phyloP scores from a whole-genome alignment of 768 basidiomycete species.

The Punctularia strigosozonata region DNA sequence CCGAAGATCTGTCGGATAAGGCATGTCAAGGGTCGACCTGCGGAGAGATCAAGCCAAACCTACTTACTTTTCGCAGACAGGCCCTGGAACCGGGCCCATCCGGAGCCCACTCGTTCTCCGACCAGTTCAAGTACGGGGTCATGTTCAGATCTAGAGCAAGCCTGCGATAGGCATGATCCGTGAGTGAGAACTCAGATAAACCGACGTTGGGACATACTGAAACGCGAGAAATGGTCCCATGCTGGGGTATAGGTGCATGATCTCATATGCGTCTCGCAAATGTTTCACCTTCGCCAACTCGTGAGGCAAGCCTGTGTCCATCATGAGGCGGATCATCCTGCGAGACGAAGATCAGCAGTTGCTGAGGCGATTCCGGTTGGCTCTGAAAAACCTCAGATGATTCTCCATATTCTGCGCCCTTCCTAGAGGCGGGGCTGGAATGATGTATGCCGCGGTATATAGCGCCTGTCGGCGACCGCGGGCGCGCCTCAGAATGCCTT shows the following conservation, averaged over 20 bases:
- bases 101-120: slow-evolving; percentile 57
- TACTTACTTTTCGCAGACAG: slow-evolving; percentile 55
- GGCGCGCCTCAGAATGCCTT: slow-evolving; percentile 34
- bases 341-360: no score
- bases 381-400: slow-evolving; percentile 52
- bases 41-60: no score
- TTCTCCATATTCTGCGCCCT: slow-evolving; percentile 36
- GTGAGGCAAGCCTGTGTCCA: slow-evolving; percentile 42
- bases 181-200: slow-evolving; percentile 2
- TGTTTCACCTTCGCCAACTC: slow-evolving; percentile 38
- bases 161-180: no score
- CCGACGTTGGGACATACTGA: slow-evolving; percentile 25
- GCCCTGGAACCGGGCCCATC: slow-evolving; percentile 55
- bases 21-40: no score
- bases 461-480: slow-evolving; percentile 28
- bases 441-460: slow-evolving; percentile 65
- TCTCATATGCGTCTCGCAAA: slow-evolving; percentile 51
- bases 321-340: slow-evolving; percentile 23
- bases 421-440: slow-evolving; percentile 52
- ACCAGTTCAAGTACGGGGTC: slow-evolving; percentile 38
- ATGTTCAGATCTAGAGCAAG: slow-evolving; percentile 25
- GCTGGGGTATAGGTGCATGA: slow-evolving; percentile 44
- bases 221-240: slow-evolving; percentile 69
- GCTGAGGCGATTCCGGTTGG: slow-evolving; percentile 22
- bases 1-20: no score